Evolutionary conservation across 108 stramenopile species (phyloP).

Genomic region (Cyclotella cryptica): DNA sequence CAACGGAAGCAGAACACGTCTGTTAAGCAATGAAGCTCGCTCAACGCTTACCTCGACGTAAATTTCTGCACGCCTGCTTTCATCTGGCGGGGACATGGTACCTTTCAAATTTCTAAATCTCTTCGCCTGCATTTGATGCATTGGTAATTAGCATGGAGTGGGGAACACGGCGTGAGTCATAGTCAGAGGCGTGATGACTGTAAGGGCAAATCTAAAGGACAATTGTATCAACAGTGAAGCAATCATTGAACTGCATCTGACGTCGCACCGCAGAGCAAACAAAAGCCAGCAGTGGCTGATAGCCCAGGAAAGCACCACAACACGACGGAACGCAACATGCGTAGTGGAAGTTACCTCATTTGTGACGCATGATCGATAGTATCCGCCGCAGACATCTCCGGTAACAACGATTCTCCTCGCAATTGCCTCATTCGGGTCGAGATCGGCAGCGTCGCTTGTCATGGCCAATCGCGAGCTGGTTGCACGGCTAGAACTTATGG

Average conservation of each 20-base stretch:
- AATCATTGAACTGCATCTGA: neutral
- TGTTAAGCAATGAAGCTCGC: neutral
- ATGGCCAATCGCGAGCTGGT: neutral
- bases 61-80: slow-evolving; percentile 65
- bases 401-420: slow-evolving; percentile 71
- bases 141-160: too few species aligned
- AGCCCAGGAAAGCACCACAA: neutral
- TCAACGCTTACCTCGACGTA: slow-evolving; percentile 75
- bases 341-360: slow-evolving; percentile 62
- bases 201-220: neutral
- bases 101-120: slow-evolving; percentile 78
- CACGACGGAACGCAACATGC: neutral
- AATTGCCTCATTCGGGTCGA: slow-evolving; percentile 59
- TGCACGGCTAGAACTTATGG: neutral
- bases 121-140: slow-evolving; percentile 52
- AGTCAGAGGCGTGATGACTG: neutral
- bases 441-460: neutral
- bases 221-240: neutral
- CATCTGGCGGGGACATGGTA: slow-evolving; percentile 84
- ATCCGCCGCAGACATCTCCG: slow-evolving; percentile 86
- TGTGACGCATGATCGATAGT: slow-evolving; percentile 79
- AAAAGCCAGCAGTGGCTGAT: too few species aligned
- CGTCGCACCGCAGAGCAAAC: too few species aligned
- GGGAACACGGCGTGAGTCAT: neutral
- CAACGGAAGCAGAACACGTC: neutral